Conservation (phyloP, 2,329 filamentous ascomycete genomes). For the Colletotrichum trifolii region DNA sequence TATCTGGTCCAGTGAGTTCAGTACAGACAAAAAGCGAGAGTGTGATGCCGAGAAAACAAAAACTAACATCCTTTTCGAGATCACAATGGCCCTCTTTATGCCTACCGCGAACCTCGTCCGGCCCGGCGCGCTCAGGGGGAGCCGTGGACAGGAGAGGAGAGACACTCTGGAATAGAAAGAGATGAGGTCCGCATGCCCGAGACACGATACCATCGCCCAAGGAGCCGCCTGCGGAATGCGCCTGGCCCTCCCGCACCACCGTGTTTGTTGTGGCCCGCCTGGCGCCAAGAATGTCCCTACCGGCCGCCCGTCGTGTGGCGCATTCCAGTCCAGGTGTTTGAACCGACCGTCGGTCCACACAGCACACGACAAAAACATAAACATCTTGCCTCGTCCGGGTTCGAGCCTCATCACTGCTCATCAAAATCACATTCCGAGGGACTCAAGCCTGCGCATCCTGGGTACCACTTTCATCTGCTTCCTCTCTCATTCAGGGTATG, state of each 20-base stretch:
- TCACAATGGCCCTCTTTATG: constrained; percentile 23
- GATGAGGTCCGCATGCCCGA: constrained; percentile 1
- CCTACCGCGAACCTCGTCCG: not conserved
- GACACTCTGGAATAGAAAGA: constrained; percentile 18
- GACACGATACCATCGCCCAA: constrained; percentile 11
- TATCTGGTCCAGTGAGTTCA: constrained; percentile 3
- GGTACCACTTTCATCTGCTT: constrained; percentile 32
- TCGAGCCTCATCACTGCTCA: not conserved
- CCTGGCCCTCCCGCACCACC: not conserved
- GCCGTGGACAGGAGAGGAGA: not conserved
- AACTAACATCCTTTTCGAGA: not conserved
- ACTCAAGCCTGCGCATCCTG: constrained; percentile 2
- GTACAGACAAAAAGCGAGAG: constrained; percentile 1
- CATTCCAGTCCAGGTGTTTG: constrained; percentile 17
- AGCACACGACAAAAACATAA: not conserved
- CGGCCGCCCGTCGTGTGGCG: constrained; percentile 19
- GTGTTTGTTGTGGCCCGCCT: constrained; percentile 29
- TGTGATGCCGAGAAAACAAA: not conserved
- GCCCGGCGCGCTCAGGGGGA: not conserved
- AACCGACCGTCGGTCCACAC: not conserved
- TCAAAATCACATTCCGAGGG: constrained; percentile 20
- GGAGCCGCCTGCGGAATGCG: constrained; percentile 15
- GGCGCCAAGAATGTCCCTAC: constrained; percentile 19
- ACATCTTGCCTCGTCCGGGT: not conserved
- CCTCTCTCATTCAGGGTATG: constrained; percentile 26